phyloP scores from a whole-genome alignment of 345 rosid species.

The Sonneratia caseolaris region DNA sequence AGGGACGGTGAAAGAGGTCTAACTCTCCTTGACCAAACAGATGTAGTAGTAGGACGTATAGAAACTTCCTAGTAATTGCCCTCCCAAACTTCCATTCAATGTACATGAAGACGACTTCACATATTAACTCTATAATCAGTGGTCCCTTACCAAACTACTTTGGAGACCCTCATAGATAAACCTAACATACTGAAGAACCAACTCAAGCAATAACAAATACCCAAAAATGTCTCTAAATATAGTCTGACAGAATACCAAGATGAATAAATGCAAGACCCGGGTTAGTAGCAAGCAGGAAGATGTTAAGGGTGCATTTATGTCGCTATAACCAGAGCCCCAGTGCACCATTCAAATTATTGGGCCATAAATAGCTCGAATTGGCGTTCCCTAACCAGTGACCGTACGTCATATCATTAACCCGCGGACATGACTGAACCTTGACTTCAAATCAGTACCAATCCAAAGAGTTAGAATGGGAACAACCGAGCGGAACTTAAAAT shows the following conservation, averaged over 20 bases:
- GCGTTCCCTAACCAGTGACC: neutral
- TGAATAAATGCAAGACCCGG: constrained; percentile 1
- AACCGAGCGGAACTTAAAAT: neutral
- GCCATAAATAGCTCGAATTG: neutral
- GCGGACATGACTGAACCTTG: neutral
- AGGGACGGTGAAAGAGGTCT: neutral
- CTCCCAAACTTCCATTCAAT: neutral
- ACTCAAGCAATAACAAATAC: neutral
- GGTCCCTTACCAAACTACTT: neutral
- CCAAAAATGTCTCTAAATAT: neutral
- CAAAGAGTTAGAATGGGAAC: neutral
- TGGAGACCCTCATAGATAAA: neutral
- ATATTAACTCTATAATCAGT: neutral
- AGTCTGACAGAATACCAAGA: neutral
- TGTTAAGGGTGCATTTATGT: neutral
- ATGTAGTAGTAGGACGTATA: neutral
- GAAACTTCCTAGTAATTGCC: neutral
- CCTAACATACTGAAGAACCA: neutral
- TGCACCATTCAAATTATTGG: neutral
- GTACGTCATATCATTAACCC: neutral
- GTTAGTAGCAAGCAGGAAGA: neutral
- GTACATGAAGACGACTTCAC: neutral
- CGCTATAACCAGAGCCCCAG: neutral
- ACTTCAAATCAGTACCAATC: neutral
- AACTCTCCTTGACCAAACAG: neutral